These are phyloP conservation scores for Arthrobotrys sinensis DNA, from an alignment of 2,329 filamentous ascomycete species.

Conservation along the genomic window DNA sequence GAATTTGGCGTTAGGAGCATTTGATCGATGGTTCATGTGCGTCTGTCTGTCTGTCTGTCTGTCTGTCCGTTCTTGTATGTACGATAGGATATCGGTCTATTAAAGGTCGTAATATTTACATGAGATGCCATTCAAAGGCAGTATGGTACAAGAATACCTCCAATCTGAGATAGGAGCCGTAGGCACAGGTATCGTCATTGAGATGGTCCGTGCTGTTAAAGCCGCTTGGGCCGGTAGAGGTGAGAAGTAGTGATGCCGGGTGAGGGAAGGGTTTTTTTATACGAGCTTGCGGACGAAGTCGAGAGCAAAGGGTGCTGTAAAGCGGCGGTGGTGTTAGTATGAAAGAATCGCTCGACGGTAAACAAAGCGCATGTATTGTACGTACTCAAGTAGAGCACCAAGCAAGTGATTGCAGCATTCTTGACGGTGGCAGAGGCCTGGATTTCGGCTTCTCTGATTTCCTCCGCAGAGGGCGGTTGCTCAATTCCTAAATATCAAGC, in stretches of 20 bases:
- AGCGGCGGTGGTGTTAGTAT: constrained; percentile 13
- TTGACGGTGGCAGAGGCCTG: constrained; percentile 79
- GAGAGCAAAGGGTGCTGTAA: constrained; percentile 72
- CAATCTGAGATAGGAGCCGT: not conserved
- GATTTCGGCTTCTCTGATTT: constrained; percentile 76
- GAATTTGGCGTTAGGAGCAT: constrained; percentile 53
- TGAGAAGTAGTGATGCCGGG: too few species aligned
- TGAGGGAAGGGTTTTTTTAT: constrained; percentile 64
- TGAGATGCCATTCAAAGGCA: not conserved
- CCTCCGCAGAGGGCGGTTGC: constrained; percentile 79
- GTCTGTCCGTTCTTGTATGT: constrained; percentile 23
- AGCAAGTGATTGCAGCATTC: constrained; percentile 76
- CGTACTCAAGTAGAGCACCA: constrained; percentile 84
- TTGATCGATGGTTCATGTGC: constrained; percentile 20
- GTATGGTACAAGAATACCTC: constrained; percentile 34
- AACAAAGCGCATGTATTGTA: constrained; percentile 20
- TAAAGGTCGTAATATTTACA: constrained; percentile 50
- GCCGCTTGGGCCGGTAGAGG: not conserved
- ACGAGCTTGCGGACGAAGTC: constrained; percentile 72
- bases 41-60: constrained; percentile 9
- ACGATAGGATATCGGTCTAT: constrained; percentile 51
- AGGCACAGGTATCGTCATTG: too few species aligned
- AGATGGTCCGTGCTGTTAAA: not conserved
- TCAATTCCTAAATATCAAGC: constrained; percentile 71
- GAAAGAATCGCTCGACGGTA: not conserved